These are phyloP conservation scores for Xenoacremonium recifei DNA, from an alignment of 2,329 filamentous ascomycete species.

Conservation along the genomic window DNA sequence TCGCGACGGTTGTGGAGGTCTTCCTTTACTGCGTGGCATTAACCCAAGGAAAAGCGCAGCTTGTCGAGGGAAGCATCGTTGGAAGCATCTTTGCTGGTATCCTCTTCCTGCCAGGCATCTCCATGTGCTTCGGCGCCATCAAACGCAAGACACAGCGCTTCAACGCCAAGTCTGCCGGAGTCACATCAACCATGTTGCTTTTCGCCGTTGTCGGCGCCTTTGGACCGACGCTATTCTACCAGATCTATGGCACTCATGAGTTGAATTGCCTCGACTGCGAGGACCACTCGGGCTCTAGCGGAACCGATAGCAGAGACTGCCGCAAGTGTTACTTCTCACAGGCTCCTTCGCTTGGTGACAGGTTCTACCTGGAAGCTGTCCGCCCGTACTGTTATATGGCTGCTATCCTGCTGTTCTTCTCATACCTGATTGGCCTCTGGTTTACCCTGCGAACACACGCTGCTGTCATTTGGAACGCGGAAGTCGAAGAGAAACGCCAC, in stretches of 20 bases:
- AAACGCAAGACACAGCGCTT: slow-evolving; percentile 98
- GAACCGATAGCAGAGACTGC: slow-evolving; percentile 73
- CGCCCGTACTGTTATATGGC: slow-evolving; percentile 91
- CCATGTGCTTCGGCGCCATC: slow-evolving; percentile 98
- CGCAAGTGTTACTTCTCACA: slow-evolving; percentile 94
- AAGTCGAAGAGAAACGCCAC: slow-evolving; percentile 73
- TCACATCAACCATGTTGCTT: slow-evolving; percentile 95
- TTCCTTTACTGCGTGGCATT: slow-evolving; percentile 96
- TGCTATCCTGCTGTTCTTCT: slow-evolving; percentile 81
- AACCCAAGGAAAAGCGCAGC: slow-evolving; percentile 83
- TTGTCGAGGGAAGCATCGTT: slow-evolving; percentile 95
- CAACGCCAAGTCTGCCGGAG: slow-evolving; percentile 93
- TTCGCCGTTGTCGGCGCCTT: slow-evolving; percentile 96
- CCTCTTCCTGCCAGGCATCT: slow-evolving; percentile 87
- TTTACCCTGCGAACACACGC: slow-evolving; percentile 96
- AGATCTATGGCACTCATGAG: slow-evolving; percentile 97
- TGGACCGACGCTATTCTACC: slow-evolving; percentile 94
- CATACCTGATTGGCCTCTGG: slow-evolving; percentile 89
- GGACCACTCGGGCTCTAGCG: slow-evolving; percentile 39
- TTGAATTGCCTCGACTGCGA: slow-evolving; percentile 75
- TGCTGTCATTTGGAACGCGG: slow-evolving; percentile 93
- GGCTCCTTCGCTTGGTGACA: slow-evolving; percentile 75
- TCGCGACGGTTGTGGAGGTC: slow-evolving; percentile 95
- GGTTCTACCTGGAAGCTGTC: slow-evolving; percentile 88
- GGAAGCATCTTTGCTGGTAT: slow-evolving; percentile 98